These are phyloP conservation scores for Scutellaria galericulata DNA, from an alignment of 257 asterid genomes.

Conservation along the genomic window DNA sequence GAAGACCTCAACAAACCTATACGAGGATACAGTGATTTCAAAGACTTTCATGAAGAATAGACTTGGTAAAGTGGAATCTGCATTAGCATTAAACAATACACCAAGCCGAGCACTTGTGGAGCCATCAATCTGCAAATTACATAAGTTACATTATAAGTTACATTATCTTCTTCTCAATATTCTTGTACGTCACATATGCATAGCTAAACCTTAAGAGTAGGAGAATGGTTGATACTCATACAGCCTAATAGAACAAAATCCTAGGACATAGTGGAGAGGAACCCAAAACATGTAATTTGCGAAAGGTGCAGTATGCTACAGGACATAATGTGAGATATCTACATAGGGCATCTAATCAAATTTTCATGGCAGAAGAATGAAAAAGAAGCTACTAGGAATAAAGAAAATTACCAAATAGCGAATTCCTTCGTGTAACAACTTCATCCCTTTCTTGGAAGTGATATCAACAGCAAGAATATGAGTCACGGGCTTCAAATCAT, in stretches of 20 bases:
- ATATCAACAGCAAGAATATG: constrained; percentile 86
- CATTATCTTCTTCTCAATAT: not conserved
- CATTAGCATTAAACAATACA: constrained; percentile 67
- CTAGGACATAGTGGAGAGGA: not conserved
- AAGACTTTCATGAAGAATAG: constrained; percentile 65
- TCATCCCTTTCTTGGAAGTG: constrained; percentile 81
- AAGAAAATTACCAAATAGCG: constrained; percentile 71
- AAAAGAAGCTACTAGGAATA: constrained; percentile 22
- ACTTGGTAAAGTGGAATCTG: constrained; percentile 55
- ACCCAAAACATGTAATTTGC: not conserved
- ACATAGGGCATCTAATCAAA: constrained; percentile 25
- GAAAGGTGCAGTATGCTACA: constrained; percentile 12
- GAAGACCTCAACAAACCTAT: constrained; percentile 60
- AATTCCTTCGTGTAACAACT: constrained; percentile 87
- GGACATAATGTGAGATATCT: constrained; percentile 12
- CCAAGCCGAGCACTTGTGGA: constrained; percentile 83
- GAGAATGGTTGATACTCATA: not conserved
- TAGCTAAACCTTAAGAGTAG: not conserved
- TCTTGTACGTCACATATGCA: not conserved
- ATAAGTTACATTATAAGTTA: not conserved
- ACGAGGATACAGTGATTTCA: constrained; percentile 70
- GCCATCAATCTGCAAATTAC: constrained; percentile 72
- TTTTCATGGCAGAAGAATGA: constrained; percentile 22
- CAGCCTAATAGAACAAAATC: not conserved
- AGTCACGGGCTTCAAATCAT: constrained; percentile 96